Evolutionary conservation across 2,329 filamentous ascomycete species (phyloP).

Genomic region (Ciborinia camelliae): DNA sequence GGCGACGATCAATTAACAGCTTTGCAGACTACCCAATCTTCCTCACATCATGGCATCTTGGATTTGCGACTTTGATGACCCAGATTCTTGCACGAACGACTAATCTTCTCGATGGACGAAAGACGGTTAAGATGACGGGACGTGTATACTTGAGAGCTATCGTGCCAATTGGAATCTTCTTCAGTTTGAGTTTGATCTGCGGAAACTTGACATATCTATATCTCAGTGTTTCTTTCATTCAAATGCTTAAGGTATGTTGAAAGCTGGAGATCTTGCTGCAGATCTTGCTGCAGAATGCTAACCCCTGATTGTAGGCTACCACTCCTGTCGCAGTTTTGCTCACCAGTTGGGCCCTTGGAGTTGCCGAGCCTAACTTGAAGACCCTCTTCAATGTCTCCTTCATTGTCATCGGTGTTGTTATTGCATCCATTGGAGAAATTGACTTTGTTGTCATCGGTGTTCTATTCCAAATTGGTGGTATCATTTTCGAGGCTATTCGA

Average conservation of each 20-base stretch:
- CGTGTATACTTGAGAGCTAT: constrained; percentile 90
- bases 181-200: constrained; percentile 93
- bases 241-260: constrained; percentile 87
- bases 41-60: constrained; percentile 92
- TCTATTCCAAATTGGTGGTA: constrained; percentile 73
- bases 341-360: constrained; percentile 82
- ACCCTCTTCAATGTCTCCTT: constrained; percentile 89
- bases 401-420: constrained; percentile 91
- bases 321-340: constrained; percentile 91
- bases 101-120: constrained; percentile 84
- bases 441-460: constrained; percentile 81
- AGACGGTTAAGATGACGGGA: constrained; percentile 96
- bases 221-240: constrained; percentile 93
- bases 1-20: constrained; percentile 34
- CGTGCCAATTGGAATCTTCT: constrained; percentile 91
- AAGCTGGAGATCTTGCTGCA: not conserved
- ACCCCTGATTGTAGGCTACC: constrained; percentile 61
- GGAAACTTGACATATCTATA: constrained; percentile 95
- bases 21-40: constrained; percentile 66
- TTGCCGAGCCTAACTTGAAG: constrained; percentile 74
- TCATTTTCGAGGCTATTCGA: constrained; percentile 77
- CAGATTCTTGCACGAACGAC: constrained; percentile 91
- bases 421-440: constrained; percentile 94
- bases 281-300: not conserved
- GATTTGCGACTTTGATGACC: constrained; percentile 91